Evolutionary conservation across 148 eudicot species (phyloP), one percentile per base, ranked within the genome.

Genomic region (Chenopodium formosanum): DNA sequence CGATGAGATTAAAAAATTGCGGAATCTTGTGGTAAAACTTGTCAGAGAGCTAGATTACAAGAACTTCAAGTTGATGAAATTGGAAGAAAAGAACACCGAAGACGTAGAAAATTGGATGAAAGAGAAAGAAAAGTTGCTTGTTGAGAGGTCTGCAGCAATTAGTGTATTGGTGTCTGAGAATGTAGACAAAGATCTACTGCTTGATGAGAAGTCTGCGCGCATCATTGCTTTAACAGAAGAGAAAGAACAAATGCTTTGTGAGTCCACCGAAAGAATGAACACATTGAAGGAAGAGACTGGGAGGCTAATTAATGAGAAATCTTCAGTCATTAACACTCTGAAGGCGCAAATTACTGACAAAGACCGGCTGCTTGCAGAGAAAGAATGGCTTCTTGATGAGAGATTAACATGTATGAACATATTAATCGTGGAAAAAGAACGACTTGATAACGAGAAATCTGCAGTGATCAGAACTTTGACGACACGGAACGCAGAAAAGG

Each of bases 21-120:
- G 47, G 47, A 80, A 44, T 31, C 80, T 84, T 31, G 80, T 80
- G 52, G 44, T 80, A 23, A 84, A 82, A 63, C 83, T 80, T 75
- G 17, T 83, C 10, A 1, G 5, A 14, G 86, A 84, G 83, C 73
- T 84, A 44, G 86, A 84, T 79, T 76, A 80, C 83, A 84, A 80
- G 67, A 80, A 84, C 86, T 70, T 20, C 73, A 16, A 14, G 80
- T 32, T 84, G 73, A 58, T 84, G 65, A 72, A 62, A 50, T 70
- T 76, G 73, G 71, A 76, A 44, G 83, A 76, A 27, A 79, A 66
- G 5, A 79, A n/a, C 48, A 53, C 75, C 9, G 13, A 8, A 22
- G 53, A 67, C 14, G 32, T 16, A 53, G 75, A 82, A 29, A 34
- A 27, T 53, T 52, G 70, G 22, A 76, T 27, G 64, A 70, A 50